Evolutionary conservation across 1,284 basidiomycete genomes (phyloP).

Genomic region (Pterula multifida): DNA sequence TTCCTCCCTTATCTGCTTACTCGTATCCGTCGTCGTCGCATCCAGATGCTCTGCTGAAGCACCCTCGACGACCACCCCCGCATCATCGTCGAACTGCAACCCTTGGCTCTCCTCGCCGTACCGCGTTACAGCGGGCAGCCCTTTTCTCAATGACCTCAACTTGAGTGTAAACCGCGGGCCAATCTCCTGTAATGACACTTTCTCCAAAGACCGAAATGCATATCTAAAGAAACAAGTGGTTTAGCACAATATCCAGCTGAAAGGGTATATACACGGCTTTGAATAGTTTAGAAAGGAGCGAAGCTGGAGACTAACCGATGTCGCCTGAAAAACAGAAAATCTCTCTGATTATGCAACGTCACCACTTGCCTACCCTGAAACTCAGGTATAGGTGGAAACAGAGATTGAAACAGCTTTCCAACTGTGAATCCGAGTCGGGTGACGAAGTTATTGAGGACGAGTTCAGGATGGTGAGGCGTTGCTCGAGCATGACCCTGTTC

Average conservation of each 20-base stretch:
- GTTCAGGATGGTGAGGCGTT: constrained; percentile 89
- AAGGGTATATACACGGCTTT: no score
- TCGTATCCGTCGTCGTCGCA: constrained; percentile 7
- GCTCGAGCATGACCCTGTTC: constrained; percentile 81
- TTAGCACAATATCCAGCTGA: background rate
- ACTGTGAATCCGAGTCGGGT: constrained; percentile 90
- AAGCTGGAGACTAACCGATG: constrained; percentile 48
- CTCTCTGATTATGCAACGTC: constrained; percentile 94
- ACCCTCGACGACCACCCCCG: constrained; percentile 10
- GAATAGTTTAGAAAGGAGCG: background rate
- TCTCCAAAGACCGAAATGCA: constrained; percentile 84
- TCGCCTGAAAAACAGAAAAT: constrained; percentile 95
- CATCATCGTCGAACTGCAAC: constrained; percentile 48
- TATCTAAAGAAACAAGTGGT: no score
- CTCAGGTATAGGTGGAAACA: constrained; percentile 92
- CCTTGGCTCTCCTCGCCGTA: constrained; percentile 47
- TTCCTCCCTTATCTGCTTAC: constrained; percentile 11
- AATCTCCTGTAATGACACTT: constrained; percentile 93
- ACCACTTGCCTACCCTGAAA: constrained; percentile 97
- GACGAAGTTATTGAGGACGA: constrained; percentile 92
- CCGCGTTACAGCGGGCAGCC: constrained; percentile 69
- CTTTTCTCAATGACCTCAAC: constrained; percentile 80
- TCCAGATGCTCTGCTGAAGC: constrained; percentile 10
- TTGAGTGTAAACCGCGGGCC: constrained; percentile 97
- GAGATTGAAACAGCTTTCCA: constrained; percentile 88